Evolutionary conservation across 2,329 filamentous ascomycete species (phyloP).

Genomic region (Lachnellula subtilissima): DNA sequence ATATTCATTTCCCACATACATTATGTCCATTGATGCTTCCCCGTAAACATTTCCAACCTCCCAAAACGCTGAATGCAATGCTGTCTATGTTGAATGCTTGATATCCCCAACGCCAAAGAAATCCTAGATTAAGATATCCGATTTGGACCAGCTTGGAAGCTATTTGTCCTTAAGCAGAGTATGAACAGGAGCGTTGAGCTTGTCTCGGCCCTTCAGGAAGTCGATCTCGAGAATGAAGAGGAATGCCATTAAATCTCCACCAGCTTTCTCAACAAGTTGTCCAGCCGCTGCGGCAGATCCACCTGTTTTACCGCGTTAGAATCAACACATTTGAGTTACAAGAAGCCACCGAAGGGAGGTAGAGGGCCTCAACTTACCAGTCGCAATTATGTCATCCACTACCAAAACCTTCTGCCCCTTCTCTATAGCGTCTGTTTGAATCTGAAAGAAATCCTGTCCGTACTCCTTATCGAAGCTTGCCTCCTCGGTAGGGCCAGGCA

Average conservation of each 20-base stretch:
- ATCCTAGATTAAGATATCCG: neutral
- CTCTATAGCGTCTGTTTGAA: slow-evolving; percentile 82
- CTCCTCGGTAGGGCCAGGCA: slow-evolving; percentile 82
- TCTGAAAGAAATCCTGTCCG: slow-evolving; percentile 90
- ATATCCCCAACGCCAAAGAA: slow-evolving; percentile 22
- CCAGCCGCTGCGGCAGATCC: slow-evolving; percentile 87
- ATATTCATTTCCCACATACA: neutral
- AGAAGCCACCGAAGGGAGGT: neutral
- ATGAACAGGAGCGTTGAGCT: slow-evolving; percentile 77
- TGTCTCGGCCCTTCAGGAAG: slow-evolving; percentile 85
- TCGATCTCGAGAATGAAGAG: slow-evolving; percentile 95
- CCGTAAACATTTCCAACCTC: neutral
- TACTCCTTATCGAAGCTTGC: slow-evolving; percentile 94
- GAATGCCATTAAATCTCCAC: slow-evolving; percentile 81
- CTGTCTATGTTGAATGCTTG: slow-evolving; percentile 27
- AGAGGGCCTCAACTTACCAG: slow-evolving; percentile 57
- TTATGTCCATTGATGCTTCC: neutral
- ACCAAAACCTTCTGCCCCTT: slow-evolving; percentile 84
- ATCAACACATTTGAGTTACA: neutral
- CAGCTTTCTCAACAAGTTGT: slow-evolving; percentile 78
- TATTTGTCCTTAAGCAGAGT: slow-evolving; percentile 60
- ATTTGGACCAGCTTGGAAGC: neutral
- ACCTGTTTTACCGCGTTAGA: slow-evolving; percentile 48
- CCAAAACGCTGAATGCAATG: slow-evolving; percentile 18
- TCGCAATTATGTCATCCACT: slow-evolving; percentile 98